Base-by-base conservation (phyloP, 2,329 filamentous ascomycete genomes). In the Rugonectria rugulosa region DNA sequence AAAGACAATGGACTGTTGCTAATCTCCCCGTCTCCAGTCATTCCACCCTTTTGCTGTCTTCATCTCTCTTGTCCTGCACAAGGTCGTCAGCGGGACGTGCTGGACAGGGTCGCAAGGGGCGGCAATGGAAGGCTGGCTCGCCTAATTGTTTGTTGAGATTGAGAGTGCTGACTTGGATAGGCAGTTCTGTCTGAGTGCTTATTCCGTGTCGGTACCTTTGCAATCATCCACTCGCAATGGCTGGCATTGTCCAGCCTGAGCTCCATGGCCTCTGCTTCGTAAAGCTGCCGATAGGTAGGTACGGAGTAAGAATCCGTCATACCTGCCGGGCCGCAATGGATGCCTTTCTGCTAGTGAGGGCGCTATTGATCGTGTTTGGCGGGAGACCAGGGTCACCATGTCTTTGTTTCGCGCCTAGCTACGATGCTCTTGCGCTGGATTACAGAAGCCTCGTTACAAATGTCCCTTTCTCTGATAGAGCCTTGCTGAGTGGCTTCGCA, bases 1-100 rank as follows among this genome's bases (percentile, higher is more conserved):
- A 44, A 56, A 40, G 21, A 24, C 43, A 23, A 56, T 56, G 53
- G 46, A 56, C 41, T 36, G 46, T 42, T 56, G 53, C 27, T 44
- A 49, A 56, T 56, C 46, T 56, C 53, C 46, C 26, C n/a, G 41
- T 26, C 53, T 45, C 53, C 53, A 56, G 53, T 56, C 36, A 56
- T 56, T 40, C 53, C 53, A 56, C 46, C 48, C 21, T 43, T 48
- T 37, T 23, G 21, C n/a, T 21, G n/a, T 27, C 14, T 45, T 56
- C 53, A 51, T 56, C 46, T 56, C 53, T 50, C 53, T 37, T 46
- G 53, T 50, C 34, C 52, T 45, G 53, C 46, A 26, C 27, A 45
- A 37, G 29, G 40, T 45, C 52, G 23, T 41, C 36, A n/a, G 45
- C 32, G 46, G 53, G 44, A 46, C 40, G 46, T 31, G 44, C 40